Base-by-base conservation (phyloP, 1,284 basidiomycete genomes). In the Phellopilus nigrolimitatus region DNA sequence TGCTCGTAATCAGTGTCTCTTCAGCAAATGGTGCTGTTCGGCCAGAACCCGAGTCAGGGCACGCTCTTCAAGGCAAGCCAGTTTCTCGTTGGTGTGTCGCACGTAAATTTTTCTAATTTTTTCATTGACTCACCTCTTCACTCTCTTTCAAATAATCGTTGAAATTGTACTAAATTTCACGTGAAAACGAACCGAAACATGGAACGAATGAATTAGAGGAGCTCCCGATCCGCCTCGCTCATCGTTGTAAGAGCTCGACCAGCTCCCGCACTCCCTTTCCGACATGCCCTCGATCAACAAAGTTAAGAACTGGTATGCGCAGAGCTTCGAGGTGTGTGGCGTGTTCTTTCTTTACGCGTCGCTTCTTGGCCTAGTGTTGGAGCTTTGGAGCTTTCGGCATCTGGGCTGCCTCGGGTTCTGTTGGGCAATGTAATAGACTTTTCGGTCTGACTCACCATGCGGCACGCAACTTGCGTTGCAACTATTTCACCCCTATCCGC, bases 241-340 rank as follows among this genome's bases (percentile, higher is more conserved):
- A 99, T 66, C 82, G 97, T 30, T 94, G 97, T 36, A 95, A 95
- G 95, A 99, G 71, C 81, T 99, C 33, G 93, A 98, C 62, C 85
- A 93, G 60, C 78, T 99, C 3, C 95, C 97, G 0, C 90, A 97
- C 68, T 88, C 92, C 47, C 76, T 99, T 55, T 87, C 85, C 62
- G 81, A 84, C 53, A 97, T 97, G 95, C 84, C 89, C 0, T 91
- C 88, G 42, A 98, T 99, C 59, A 82, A 88, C 58, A 93, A 91
- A 64, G 95, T 99, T 58, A 95, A 95, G 73, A 87, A 97, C 64
- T 99, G 95, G 95, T 99, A 99, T 66, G 95, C 95, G 0, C 92
- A 99, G 72, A 95, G 91, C 13, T 99, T 99, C 64, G 91, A 98
- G 77, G 94, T 94, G 49, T 56, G 80, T 72, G 12, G 15, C 33